Percentiles rank a stretch among this genome's conserved stretches.
Conservation (phyloP, 1,284 basidiomycete genomes). For the Exsudoporus floridanus region DNA sequence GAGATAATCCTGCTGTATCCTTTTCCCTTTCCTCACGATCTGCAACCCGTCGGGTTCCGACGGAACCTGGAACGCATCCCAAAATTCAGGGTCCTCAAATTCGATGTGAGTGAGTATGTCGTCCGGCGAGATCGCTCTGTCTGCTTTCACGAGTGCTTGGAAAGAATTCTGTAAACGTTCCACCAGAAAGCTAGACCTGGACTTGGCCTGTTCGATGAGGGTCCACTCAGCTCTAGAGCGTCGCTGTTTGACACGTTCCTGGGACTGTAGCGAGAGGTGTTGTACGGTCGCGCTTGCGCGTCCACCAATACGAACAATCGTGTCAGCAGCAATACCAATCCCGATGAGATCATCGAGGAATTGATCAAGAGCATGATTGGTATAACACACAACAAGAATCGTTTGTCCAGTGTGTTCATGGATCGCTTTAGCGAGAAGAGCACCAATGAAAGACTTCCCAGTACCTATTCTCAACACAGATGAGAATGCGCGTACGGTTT, state of each 20-base stretch:
- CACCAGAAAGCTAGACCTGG: constrained; percentile 23
- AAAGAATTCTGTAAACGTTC: constrained; percentile 36
- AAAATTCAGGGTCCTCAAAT: constrained; percentile 45
- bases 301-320: constrained; percentile 57
- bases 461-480: constrained; percentile 45
- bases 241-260: constrained; percentile 14
- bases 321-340: constrained; percentile 49
- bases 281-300: constrained; percentile 50
- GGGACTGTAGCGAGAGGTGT: constrained; percentile 42
- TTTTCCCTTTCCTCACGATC: constrained; percentile 41
- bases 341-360: constrained; percentile 59
- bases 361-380: constrained; percentile 68
- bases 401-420: constrained; percentile 46
- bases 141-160: constrained; percentile 28
- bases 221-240: constrained; percentile 39
- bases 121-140: constrained; percentile 9
- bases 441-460: constrained; percentile 69
- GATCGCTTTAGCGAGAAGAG: constrained; percentile 56
- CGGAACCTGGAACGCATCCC: constrained; percentile 51
- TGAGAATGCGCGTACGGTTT: not conserved
- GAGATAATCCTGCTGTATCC: constrained; percentile 42
- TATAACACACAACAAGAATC: constrained; percentile 66
- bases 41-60: constrained; percentile 41
- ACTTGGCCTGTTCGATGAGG: constrained; percentile 41
- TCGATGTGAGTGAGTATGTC: constrained; percentile 46